A percentile compares a stretch with the other conserved stretches of the same genome.
Conservation (phyloP, 2,329 filamentous ascomycete genomes). For the Bipolaris cookei region DNA sequence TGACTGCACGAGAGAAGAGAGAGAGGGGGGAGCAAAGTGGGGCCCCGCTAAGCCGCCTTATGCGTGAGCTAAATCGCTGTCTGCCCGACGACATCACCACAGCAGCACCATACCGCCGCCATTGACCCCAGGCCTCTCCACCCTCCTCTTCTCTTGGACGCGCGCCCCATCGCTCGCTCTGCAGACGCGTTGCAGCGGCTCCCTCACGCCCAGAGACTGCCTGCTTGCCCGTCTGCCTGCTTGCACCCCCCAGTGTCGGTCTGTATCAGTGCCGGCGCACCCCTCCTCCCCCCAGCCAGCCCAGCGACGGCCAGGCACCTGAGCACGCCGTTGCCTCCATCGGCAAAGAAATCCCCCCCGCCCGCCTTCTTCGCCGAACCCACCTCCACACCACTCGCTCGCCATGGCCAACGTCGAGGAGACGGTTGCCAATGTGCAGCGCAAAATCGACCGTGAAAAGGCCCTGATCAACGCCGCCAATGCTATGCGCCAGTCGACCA, state of each 20-base stretch:
- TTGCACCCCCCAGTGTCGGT: conserved; percentile 28
- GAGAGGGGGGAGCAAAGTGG: conserved; percentile 26
- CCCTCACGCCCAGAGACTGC: conserved; percentile 14
- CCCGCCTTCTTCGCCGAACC: conserved; percentile 31
- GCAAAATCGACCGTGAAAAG: conserved; percentile 98
- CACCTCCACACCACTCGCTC: conserved; percentile 13
- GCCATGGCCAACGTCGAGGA: conserved; percentile 66
- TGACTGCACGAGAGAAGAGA: conserved; percentile 20
- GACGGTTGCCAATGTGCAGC: conserved; percentile 79
- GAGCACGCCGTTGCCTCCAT: conserved; percentile 30
- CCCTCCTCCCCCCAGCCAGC: conserved; percentile 10
- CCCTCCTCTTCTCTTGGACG: neutral
- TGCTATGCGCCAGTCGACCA: conserved; percentile 93
- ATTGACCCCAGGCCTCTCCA: conserved; percentile 23
- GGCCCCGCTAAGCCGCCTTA: conserved; percentile 34
- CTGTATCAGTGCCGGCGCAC: conserved; percentile 32
- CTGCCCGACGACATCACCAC: conserved; percentile 35
- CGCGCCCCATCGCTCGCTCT: conserved; percentile 13
- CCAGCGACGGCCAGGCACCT: conserved; percentile 36
- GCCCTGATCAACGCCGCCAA: conserved; percentile 92
- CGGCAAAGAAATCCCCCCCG: conserved; percentile 34
- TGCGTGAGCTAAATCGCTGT: conserved; percentile 34
- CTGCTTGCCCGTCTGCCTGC: conserved; percentile 18
- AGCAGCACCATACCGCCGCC: conserved; percentile 19
- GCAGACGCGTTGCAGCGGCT: conserved; percentile 15